Evolutionary conservation across 2,329 filamentous ascomycete species (phyloP), one percentile per base, ranked within the genome.

Genomic region (Biscogniauxia sp.): DNA sequence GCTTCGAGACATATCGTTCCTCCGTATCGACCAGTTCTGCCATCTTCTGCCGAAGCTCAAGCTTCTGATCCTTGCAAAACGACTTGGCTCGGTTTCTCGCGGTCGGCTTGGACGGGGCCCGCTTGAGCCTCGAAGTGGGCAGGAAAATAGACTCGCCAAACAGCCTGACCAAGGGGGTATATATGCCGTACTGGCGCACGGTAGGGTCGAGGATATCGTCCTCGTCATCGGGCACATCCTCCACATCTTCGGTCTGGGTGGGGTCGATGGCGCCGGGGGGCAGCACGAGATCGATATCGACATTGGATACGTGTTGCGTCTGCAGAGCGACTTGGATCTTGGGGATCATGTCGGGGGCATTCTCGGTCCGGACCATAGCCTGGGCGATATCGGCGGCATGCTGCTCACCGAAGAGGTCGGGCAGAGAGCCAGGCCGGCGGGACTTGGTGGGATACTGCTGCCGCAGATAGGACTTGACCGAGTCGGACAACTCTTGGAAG

Each of bases 21-120:
- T 99, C 95, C 0, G 95, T 99, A 70, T 96, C 91, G 37, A 97
- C 86, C 61, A 98, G 79, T 74, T 99, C 95, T 61, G 86, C 88
- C 82, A 99, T 88, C 74, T 97, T 94, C 75, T 93, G 89, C 50
- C 93, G 87, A 66, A 97, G 79, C 56, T 90, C 90, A 67, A 93
- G 84, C 72, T 96, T 96, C 71, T 97, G 92, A 59, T 90, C 87
- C 67, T 87, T 88, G 41, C 88, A 84, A 70, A 97, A 96, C 0
- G 88, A 85, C 68, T 88, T 90, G 68, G 86, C 91, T 66, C 90
- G 84, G 73, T 91, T 95, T 54, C 95, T 78, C 45, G 91, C 88
- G 49, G 88, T 93, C 6, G 93, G 90, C 70, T 91, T 92, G 5
- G 93, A 97, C 1, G 94, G 93, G 2, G 93, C 93, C 67, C 94